Conservation (phyloP, 2,329 filamentous ascomycete species). For the Cladophialophora psammophila region DNA sequence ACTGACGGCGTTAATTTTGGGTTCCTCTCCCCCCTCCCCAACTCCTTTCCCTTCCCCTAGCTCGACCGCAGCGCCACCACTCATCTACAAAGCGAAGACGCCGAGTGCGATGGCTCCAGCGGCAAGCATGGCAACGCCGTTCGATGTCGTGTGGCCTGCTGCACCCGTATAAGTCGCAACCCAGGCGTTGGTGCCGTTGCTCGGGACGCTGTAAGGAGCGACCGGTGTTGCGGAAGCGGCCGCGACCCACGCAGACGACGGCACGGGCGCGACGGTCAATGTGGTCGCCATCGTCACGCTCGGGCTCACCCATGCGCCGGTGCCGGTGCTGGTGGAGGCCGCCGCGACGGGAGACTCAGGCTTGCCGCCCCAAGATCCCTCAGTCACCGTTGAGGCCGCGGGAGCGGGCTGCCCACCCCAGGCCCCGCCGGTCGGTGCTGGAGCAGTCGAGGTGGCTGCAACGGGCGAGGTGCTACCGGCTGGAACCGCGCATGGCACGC, state of each 20-base stretch:
- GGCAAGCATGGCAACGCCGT: conserved; percentile 18
- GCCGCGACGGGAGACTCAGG: conserved; percentile 10
- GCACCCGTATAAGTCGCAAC: conserved; percentile 33
- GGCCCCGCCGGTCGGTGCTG: background rate
- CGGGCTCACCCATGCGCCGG: conserved; percentile 15
- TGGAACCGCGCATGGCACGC: conserved; percentile 2
- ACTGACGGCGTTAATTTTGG: no score
- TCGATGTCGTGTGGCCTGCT: conserved; percentile 24
- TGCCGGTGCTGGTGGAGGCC: conserved; percentile 2
- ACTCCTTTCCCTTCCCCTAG: background rate
- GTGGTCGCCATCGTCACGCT: conserved; percentile 29
- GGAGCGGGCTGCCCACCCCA: background rate
- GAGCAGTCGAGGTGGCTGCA: conserved; percentile 7
- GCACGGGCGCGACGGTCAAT: conserved; percentile 29
- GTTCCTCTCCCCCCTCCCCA: no score
- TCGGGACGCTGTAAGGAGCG: conserved; percentile 1
- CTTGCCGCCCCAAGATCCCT: background rate
- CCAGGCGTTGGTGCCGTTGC: conserved; percentile 17
- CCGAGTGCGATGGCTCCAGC: conserved; percentile 24
- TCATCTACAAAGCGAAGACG: conserved; percentile 18
- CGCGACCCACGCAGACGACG: conserved; percentile 19
- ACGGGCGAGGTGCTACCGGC: background rate
- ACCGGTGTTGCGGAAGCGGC: conserved; percentile 1
- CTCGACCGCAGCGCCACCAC: no score
- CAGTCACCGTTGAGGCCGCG: background rate